Conservation (phyloP, 768 basidiomycete genomes). For the Rhizopogon vinicolor region DNA sequence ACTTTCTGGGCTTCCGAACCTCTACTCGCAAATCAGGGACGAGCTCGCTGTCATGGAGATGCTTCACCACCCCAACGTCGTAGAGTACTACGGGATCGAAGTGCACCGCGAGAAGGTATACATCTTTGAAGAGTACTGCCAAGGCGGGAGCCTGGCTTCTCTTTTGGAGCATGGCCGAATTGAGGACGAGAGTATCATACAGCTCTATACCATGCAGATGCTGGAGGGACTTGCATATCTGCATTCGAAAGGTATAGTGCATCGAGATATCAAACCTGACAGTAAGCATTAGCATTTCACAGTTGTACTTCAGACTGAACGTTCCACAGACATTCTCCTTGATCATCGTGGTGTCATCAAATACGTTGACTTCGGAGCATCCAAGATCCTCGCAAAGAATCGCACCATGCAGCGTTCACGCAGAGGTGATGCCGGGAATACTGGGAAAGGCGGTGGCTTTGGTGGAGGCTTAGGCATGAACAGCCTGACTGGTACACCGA, state of each 20-base stretch:
- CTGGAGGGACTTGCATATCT: conserved; percentile 91
- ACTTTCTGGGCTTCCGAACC: conserved; percentile 77
- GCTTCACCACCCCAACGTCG: conserved; percentile 95
- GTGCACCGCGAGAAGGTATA: conserved; percentile 98
- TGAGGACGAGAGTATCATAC: conserved; percentile 94
- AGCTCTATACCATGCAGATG: conserved; percentile 97
- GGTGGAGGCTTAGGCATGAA: conserved; percentile 52
- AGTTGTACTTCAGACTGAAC: conserved; percentile 4
- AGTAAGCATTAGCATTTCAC: conserved; percentile 52
- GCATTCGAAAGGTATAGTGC: conserved; percentile 88
- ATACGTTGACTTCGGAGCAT: conserved; percentile 96
- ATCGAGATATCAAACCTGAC: conserved; percentile 98
- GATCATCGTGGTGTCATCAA: conserved; percentile 91
- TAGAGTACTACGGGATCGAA: conserved; percentile 98
- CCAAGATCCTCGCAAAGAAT: conserved; percentile 92
- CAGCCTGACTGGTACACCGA: conserved; percentile 93
- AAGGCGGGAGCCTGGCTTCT: conserved; percentile 88
- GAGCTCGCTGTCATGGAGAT: conserved; percentile 98
- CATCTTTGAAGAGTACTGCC: conserved; percentile 98
- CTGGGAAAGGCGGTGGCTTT: conserved; percentile 29
- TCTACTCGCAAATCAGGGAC: conserved; percentile 91
- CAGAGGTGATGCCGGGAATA: conserved; percentile 37
- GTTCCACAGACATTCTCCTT: conserved; percentile 79
- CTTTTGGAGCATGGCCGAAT: conserved; percentile 90
- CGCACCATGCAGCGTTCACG: conserved; percentile 74